These are phyloP conservation scores for Oryza rufipogon DNA, from an alignment of 176 grass and related monocot genomes.

Conservation along the genomic window DNA sequence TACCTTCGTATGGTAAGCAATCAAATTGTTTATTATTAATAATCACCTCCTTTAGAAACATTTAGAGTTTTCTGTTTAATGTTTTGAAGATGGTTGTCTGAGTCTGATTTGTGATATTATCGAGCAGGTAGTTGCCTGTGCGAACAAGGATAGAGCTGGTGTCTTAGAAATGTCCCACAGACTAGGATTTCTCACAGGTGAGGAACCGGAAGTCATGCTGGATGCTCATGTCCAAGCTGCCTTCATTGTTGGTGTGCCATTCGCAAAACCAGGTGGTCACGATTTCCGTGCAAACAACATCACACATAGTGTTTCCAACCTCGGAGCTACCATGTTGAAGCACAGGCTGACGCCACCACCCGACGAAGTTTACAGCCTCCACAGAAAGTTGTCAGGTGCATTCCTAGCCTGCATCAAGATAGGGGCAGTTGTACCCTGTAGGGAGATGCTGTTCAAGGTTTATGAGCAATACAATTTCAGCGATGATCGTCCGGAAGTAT, in stretches of 20 bases:
- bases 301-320: conserved; percentile 73
- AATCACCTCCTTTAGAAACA: not conserved
- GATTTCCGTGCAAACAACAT: conserved; percentile 84
- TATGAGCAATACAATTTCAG: conserved; percentile 67
- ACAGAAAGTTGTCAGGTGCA: conserved; percentile 92
- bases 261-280: conserved; percentile 68
- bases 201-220: conserved; percentile 83
- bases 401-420: conserved; percentile 97
- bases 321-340: conserved; percentile 91
- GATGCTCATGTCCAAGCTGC: conserved; percentile 90
- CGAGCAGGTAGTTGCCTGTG: conserved; percentile 82
- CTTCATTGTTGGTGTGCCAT: conserved; percentile 84
- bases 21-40: not conserved
- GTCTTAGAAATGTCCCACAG: conserved; percentile 82
- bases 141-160: conserved; percentile 68
- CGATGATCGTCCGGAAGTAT: conserved; percentile 39
- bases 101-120: conserved; percentile 6
- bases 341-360: conserved; percentile 88
- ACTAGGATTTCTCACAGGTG: conserved; percentile 89
- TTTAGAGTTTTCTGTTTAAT: not conserved
- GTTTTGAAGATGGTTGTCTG: not conserved
- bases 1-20: conserved; percentile 77
- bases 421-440: conserved; percentile 82
- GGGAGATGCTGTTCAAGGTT: conserved; percentile 72
- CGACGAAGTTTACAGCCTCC: conserved; percentile 90